Base-by-base conservation (phyloP, 306 rosid genomes). In the Boehmeria nivea region DNA sequence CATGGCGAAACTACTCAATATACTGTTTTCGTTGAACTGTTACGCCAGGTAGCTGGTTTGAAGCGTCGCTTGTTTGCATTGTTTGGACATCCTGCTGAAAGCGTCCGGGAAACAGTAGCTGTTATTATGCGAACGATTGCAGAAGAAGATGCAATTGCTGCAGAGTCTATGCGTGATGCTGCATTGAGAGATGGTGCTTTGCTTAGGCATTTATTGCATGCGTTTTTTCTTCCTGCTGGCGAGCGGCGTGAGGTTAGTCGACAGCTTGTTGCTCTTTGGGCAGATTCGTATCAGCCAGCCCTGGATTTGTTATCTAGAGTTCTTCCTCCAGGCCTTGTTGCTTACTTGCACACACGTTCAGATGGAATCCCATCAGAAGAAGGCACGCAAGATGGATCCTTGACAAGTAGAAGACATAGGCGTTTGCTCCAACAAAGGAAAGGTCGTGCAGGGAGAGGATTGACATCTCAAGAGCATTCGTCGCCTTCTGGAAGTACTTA, bases 201-300 rank as follows among this genome's bases (percentile, higher is more conserved):
- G 69, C 71, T 93, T 66, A 78, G 99, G 70, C 99, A 93, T 80
- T 81, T 93, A 60, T 54, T 83, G 71, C 88, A 93, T 45, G 99
- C 95, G 1, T 85, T 91, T 74, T 93, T 80, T 75, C 89, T 87
- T 70, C 94, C 94, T 55, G 69, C 81, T 60, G 94, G 95, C 58
- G 96, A 91, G 72, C 78, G 96, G 27, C 86, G 95, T 66, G 96
- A 87, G 70, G 96, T 93, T 62, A 93, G 99, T 68, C 81, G 83
- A 33, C 96, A 93, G 63, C 93, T 93, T 65, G 99, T 93, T 78
- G 99, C 96, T 71, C 96, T 93, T 70, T 93, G 99, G 99, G 99
- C 99, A 23, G 99, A 93, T 80, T 93, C 99, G 26, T 87, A 93
- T 70, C 94, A 83, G 54, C 99, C 99, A 43, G 95, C 99, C 49